Evolutionary conservation across 2,329 filamentous ascomycete genomes (phyloP), one percentile per base, ranked within the genome.

Genomic region (Fusarium zealandicum): DNA sequence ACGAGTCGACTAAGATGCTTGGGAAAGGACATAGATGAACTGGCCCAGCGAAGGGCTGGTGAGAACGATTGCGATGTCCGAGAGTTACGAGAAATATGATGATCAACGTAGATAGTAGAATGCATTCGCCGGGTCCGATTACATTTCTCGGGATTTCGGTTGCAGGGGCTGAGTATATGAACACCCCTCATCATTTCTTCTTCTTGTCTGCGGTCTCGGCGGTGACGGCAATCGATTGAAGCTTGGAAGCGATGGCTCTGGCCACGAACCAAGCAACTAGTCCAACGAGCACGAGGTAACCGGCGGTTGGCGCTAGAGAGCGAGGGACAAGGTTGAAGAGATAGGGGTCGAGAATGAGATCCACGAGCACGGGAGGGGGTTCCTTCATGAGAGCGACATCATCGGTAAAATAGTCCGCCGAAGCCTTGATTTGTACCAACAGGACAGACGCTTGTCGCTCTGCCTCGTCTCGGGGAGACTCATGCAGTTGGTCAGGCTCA

Each of bases 261-360:
- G 79, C 77, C n/a, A 80, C 65, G 47, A 78, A 73, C 72, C 73
- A 80, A 4, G 76, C 76, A 31, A 70, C 60, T 20, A 74, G 57
- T n/a, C 85, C 84, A 47, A 96, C 81, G 3, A 83, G 62, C 4
- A 81, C 66, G 47, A 96, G 80, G 73, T 92, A 96, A 30, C 75
- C 76, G 11, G 84, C 84, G 2, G 89, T 93, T 16, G 90, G 87
- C 17, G 89, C 68, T 13, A 98, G 78, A 4, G 92, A 96, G 44
- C 80, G 80, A 11, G 95, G 95, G 45, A 98, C 80, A 13, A 92
- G 69, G 76, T 96, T 95, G 68, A 88, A 75, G 33, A 96, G 56
- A 69, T 88, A 98, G 1, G 92, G 92, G 72, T 98, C 95, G 18
- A 99, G 83, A 66, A 97, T 90, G 72, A 87, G 74, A 65, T 99